Percentiles rank a stretch among this genome's conserved stretches.
Conservation (phyloP, 2,329 filamentous ascomycete species). For the Colletotrichum sp. region DNA sequence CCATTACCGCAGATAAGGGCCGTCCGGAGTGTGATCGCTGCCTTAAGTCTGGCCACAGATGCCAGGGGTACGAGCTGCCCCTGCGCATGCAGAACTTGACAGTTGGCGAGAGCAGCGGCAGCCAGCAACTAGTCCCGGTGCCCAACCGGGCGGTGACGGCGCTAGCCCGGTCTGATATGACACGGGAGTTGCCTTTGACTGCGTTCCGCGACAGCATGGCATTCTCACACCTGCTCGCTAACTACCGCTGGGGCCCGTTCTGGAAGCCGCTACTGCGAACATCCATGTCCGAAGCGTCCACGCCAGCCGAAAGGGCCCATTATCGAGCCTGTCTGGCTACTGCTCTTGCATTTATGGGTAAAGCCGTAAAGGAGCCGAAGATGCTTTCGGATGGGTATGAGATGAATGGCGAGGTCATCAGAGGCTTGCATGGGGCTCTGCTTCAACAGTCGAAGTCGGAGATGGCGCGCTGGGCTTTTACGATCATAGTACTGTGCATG, state of each 20-base stretch:
- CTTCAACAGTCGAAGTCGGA: neutral
- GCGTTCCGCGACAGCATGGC: slow-evolving; percentile 7
- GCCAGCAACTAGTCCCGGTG: neutral
- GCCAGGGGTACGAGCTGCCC: neutral
- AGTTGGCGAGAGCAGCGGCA: neutral
- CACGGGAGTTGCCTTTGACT: neutral
- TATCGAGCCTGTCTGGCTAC: slow-evolving; percentile 1
- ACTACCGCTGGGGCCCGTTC: slow-evolving; percentile 5
- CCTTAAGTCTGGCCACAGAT: neutral
- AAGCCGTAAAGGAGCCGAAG: neutral
- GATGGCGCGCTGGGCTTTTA: neutral
- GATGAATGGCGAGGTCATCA: neutral
- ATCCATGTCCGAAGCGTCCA: neutral
- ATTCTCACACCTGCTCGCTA: neutral
- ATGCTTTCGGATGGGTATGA: slow-evolving; percentile 1
- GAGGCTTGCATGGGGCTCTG: neutral
- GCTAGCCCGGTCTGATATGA: neutral
- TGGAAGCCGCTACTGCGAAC: slow-evolving; percentile 6
- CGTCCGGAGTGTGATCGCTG: neutral
- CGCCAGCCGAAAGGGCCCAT: neutral
- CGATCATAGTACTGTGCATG: slow-evolving; percentile 2
- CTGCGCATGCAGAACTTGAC: neutral
- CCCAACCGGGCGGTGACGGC: neutral
- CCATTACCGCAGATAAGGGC: neutral
- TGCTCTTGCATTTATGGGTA: neutral